phyloP scores from a whole-genome alignment of 208 protist genomes.

The Naegleria gruberi region DNA sequence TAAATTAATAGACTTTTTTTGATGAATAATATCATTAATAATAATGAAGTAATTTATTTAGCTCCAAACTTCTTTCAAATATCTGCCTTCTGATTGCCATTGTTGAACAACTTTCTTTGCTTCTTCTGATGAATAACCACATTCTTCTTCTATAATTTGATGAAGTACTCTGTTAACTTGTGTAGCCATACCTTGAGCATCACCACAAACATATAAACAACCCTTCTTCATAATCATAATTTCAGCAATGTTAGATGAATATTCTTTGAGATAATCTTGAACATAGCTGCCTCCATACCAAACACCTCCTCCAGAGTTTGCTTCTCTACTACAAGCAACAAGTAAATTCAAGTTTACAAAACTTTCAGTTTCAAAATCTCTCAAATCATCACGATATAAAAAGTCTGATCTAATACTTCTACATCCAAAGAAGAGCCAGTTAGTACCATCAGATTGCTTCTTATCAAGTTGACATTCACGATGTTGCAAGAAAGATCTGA shows the following conservation, averaged over 20 bases:
- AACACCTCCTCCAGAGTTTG: slow-evolving; percentile 35
- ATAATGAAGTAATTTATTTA: neutral
- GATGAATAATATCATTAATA: neutral
- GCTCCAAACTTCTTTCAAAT: slow-evolving; percentile 1
- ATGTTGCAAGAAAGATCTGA: slow-evolving; percentile 64
- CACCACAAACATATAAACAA: slow-evolving; percentile 78
- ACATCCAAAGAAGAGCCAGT: slow-evolving; percentile 15
- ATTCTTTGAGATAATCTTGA: slow-evolving; percentile 65
- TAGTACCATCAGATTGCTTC: neutral
- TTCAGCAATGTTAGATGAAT: slow-evolving; percentile 55
- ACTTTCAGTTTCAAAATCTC: slow-evolving; percentile 52
- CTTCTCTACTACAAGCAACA: neutral
- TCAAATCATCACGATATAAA: slow-evolving; percentile 65
- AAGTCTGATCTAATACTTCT: slow-evolving; percentile 56
- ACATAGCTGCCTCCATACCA: slow-evolving; percentile 68
- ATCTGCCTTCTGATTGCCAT: neutral
- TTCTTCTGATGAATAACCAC: neutral
- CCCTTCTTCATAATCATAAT: slow-evolving; percentile 37
- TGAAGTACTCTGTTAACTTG: slow-evolving; percentile 56
- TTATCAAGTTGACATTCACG: slow-evolving; percentile 50
- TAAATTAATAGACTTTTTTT: no score
- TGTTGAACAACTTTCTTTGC: neutral
- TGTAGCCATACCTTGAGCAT: slow-evolving; percentile 75
- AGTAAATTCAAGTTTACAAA: slow-evolving; percentile 41
- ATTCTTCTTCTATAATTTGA: slow-evolving; percentile 4